These are phyloP conservation scores for Fomitopsis schrenkii DNA, from an alignment of 1,284 basidiomycete species.

Conservation along the genomic window DNA sequence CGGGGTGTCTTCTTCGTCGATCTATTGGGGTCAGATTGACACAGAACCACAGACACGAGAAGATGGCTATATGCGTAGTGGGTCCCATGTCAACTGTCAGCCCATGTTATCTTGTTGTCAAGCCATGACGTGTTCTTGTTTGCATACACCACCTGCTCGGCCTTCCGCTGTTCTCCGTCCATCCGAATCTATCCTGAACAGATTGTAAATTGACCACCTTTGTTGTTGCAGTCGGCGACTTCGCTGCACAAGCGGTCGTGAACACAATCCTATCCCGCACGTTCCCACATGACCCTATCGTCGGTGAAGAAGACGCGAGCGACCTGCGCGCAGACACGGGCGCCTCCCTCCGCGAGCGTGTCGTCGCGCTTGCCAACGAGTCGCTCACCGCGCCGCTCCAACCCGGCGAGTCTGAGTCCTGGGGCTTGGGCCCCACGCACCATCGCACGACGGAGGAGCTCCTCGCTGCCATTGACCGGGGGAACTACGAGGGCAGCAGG, in stretches of 20 bases:
- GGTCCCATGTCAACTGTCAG: too few relatives aligned
- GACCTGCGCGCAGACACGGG: constrained; percentile 64
- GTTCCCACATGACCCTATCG: constrained; percentile 86
- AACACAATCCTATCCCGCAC: constrained; percentile 71
- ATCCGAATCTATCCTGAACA: neutral
- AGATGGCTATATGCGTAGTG: too few relatives aligned
- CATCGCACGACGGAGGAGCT: constrained; percentile 55
- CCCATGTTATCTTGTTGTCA: too few relatives aligned
- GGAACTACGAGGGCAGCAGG: constrained; percentile 75
- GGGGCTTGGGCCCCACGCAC: constrained; percentile 63
- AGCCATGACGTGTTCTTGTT: too few relatives aligned
- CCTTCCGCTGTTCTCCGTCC: too few relatives aligned
- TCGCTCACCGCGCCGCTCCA: constrained; percentile 59
- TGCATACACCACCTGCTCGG: too few relatives aligned
- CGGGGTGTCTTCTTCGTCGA: too few relatives aligned
- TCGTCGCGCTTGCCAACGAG: constrained; percentile 83
- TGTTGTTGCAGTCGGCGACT: constrained; percentile 75
- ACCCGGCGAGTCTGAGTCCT: constrained; percentile 46
- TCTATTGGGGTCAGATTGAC: too few relatives aligned
- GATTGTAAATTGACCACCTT: neutral
- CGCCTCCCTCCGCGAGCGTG: constrained; percentile 57
- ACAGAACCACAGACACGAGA: too few relatives aligned
- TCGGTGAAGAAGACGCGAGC: constrained; percentile 93
- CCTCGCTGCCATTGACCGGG: constrained; percentile 83
- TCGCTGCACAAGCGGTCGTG: constrained; percentile 86